Evolutionary conservation across 345 rosid genomes (phyloP).

Genomic region (Hirschfeldia incana): DNA sequence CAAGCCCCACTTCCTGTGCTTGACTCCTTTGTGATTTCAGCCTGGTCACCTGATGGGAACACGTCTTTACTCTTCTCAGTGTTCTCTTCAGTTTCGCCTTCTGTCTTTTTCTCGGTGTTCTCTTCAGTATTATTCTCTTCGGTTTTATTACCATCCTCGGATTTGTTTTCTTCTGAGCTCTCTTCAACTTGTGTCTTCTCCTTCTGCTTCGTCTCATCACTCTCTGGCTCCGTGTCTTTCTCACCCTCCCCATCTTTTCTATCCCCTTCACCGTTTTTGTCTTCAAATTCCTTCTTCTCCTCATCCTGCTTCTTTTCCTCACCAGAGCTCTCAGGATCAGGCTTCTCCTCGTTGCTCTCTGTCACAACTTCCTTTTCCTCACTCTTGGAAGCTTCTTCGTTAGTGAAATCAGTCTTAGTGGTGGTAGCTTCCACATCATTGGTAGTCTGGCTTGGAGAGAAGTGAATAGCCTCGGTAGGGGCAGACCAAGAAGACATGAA

Average conservation of each 20-base stretch:
- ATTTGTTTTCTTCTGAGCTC: constrained; percentile 42
- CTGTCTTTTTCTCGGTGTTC: constrained; percentile 35
- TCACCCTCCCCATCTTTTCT: constrained; percentile 35
- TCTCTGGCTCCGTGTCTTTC: constrained; percentile 32
- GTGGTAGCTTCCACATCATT: constrained; percentile 42
- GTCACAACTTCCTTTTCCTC: constrained; percentile 44
- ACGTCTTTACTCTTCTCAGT: constrained; percentile 43
- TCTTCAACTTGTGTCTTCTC: constrained; percentile 41
- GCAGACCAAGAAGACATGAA: constrained; percentile 70
- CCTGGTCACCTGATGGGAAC: constrained; percentile 51
- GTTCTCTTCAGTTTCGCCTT: constrained; percentile 30
- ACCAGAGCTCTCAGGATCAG: constrained; percentile 37
- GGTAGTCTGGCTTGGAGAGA: constrained; percentile 16
- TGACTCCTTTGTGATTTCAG: constrained; percentile 72
- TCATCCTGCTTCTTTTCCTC: constrained; percentile 35
- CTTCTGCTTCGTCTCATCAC: constrained; percentile 35
- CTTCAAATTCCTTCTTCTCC: constrained; percentile 44
- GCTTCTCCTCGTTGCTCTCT: constrained; percentile 39
- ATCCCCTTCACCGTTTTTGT: constrained; percentile 44
- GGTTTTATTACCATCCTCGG: constrained; percentile 26
- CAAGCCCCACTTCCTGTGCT: constrained; percentile 63
- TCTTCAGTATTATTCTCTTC: constrained; percentile 34
- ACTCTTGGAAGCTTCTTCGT: constrained; percentile 31
- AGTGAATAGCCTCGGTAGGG: constrained; percentile 44
- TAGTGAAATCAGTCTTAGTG: constrained; percentile 35